These are phyloP conservation scores for Debaryomyces prosopidis DNA, from an alignment of 805 yeast genomes.

Conservation along the genomic window DNA sequence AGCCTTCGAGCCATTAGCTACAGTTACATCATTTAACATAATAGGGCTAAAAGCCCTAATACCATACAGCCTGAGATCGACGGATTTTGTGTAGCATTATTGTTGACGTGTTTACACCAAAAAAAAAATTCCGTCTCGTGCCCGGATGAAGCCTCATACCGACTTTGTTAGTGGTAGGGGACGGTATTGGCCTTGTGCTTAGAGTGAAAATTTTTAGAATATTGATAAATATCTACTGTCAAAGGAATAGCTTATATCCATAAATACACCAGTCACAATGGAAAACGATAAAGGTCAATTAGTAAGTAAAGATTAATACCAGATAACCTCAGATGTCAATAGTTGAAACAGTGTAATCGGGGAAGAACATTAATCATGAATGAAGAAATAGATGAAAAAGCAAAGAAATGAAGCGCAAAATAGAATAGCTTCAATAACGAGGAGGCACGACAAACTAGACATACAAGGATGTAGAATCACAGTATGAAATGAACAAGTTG, in stretches of 20 bases:
- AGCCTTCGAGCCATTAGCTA: too few relatives aligned
- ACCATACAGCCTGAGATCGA: too few relatives aligned
- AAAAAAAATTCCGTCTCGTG: conserved; percentile 1
- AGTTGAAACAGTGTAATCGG: too few relatives aligned
- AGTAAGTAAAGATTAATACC: conserved; percentile 53
- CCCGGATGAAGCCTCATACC: background rate
- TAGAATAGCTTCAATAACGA: too few relatives aligned
- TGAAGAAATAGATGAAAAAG: too few relatives aligned
- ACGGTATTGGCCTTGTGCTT: background rate
- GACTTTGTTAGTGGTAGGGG: background rate
- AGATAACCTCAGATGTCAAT: too few relatives aligned
- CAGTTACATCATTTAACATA: too few relatives aligned
- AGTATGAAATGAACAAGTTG: too few relatives aligned
- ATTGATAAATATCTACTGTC: background rate
- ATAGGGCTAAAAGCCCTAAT: conserved; percentile 2
- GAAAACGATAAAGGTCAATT: conserved; percentile 99
- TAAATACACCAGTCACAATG: conserved; percentile 60
- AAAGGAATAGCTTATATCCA: conserved; percentile 6
- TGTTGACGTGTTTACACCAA: background rate
- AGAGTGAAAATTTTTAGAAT: background rate
- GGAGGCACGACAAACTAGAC: too few relatives aligned
- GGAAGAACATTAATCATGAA: too few relatives aligned
- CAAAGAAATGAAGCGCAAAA: too few relatives aligned
- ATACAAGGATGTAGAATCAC: too few relatives aligned
- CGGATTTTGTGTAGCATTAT: background rate